phyloP scores from a whole-genome alignment of 495 filamentous ascomycete genomes.

The Amphirosellinia nigrospora region DNA sequence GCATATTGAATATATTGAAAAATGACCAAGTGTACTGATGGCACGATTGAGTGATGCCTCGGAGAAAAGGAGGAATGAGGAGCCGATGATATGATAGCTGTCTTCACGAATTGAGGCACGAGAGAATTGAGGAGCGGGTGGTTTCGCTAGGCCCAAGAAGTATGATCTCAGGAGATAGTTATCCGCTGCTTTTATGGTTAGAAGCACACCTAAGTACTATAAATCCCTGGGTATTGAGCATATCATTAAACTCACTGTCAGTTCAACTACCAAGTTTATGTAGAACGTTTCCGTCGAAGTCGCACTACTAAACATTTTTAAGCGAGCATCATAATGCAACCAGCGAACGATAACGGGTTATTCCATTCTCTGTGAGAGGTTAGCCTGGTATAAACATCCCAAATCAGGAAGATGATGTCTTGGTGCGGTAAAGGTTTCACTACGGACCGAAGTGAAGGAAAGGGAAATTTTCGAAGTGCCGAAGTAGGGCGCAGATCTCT shows the following conservation, averaged over 20 bases:
- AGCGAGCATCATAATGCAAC: slow-evolving; percentile 10
- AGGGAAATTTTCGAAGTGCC: slow-evolving; percentile 28
- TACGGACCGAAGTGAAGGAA: slow-evolving; percentile 39
- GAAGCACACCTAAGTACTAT: background rate
- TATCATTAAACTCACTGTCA: background rate
- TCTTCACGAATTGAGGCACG: background rate
- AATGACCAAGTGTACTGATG: slow-evolving; percentile 9
- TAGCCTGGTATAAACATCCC: background rate
- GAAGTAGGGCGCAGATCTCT: slow-evolving; percentile 38
- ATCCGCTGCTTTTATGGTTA: background rate
- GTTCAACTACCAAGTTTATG: background rate
- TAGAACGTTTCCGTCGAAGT: too few relatives aligned
- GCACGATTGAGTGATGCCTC: background rate
- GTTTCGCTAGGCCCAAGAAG: background rate
- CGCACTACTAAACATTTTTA: background rate
- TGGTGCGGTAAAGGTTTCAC: slow-evolving; percentile 30
- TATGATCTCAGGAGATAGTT: background rate
- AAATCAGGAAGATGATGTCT: slow-evolving; percentile 13
- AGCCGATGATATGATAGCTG: background rate
- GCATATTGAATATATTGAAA: slow-evolving; percentile 23
- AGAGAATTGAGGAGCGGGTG: background rate
- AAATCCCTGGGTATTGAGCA: background rate
- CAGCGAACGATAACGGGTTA: background rate
- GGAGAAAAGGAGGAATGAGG: background rate
- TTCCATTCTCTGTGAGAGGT: slow-evolving; percentile 4